These are phyloP conservation scores for Phialophora chinensis DNA, from an alignment of 2,329 filamentous ascomycete species.

Conservation along the genomic window DNA sequence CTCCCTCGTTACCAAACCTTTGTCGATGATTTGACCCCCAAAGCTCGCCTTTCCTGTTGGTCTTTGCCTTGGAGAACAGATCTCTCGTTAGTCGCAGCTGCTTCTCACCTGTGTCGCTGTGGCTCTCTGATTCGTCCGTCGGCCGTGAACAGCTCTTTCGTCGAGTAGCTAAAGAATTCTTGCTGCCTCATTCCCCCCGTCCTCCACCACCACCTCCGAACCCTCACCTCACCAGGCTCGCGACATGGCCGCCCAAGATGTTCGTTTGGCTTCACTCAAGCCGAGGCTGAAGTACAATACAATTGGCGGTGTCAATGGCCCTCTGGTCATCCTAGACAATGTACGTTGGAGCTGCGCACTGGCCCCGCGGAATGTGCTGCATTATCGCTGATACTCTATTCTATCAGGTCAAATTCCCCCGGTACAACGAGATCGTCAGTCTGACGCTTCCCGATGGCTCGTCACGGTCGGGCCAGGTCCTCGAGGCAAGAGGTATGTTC, in stretches of 20 bases:
- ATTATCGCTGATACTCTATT: slow-evolving; percentile 33
- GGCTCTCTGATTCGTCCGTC: slow-evolving; percentile 29
- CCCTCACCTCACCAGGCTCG: slow-evolving; percentile 19
- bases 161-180: slow-evolving; percentile 20
- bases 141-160: slow-evolving; percentile 18
- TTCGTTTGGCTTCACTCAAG: slow-evolving; percentile 62
- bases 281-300: slow-evolving; percentile 94
- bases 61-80: neutral
- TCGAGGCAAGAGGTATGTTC: slow-evolving; percentile 90
- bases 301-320: slow-evolving; percentile 95
- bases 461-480: slow-evolving; percentile 89
- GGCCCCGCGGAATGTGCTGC: neutral
- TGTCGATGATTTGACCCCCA: slow-evolving; percentile 3
- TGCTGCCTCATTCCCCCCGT: slow-evolving; percentile 22
- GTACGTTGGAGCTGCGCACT: slow-evolving; percentile 58
- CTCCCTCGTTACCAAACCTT: slow-evolving; percentile 6
- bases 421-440: slow-evolving; percentile 97
- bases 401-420: slow-evolving; percentile 88
- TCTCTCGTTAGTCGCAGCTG: slow-evolving; percentile 18
- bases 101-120: slow-evolving; percentile 27
- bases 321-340: slow-evolving; percentile 96
- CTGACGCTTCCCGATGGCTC: slow-evolving; percentile 95
- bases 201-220: slow-evolving; percentile 12
- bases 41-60: slow-evolving; percentile 23
- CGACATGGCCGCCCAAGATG: slow-evolving; percentile 46